phyloP scores from a whole-genome alignment of 1,284 basidiomycete species.

The Fomitopsis schrenkii region DNA sequence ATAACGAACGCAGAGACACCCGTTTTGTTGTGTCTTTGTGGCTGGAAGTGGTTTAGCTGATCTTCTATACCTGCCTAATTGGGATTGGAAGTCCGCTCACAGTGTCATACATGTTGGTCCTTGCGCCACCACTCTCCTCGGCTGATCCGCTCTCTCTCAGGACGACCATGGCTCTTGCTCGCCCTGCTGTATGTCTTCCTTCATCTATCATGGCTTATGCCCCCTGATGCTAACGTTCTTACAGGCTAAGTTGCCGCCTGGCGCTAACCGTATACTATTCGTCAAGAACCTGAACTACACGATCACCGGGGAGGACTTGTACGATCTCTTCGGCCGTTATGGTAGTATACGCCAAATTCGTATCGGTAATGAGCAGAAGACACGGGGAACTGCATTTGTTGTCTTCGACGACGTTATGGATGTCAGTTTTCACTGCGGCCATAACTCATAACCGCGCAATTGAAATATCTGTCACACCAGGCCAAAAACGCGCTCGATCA shows the following conservation, averaged over 20 bases:
- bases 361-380: slow-evolving; percentile 88
- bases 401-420: slow-evolving; percentile 90
- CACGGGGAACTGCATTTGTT: slow-evolving; percentile 95
- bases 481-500: slow-evolving; percentile 96
- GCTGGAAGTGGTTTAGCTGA: not conserved
- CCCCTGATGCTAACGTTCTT: slow-evolving; percentile 1
- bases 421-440: slow-evolving; percentile 40
- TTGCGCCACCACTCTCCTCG: slow-evolving; percentile 4
- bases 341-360: slow-evolving; percentile 95
- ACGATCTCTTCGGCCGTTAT: slow-evolving; percentile 97
- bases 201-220: not conserved
- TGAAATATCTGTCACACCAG: slow-evolving; percentile 31
- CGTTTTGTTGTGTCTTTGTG: not conserved
- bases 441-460: slow-evolving; percentile 9
- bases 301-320: slow-evolving; percentile 91
- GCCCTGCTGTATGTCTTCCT: slow-evolving; percentile 53
- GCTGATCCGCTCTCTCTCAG: not conserved
- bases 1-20: not conserved
- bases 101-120: slow-evolving; percentile 6
- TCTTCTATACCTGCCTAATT: slow-evolving; percentile 6
- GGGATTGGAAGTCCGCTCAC: slow-evolving; percentile 7
- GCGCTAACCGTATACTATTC: slow-evolving; percentile 82
- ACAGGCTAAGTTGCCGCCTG: slow-evolving; percentile 79
- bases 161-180: slow-evolving; percentile 50
- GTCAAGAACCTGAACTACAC: slow-evolving; percentile 94